Conservation (phyloP, 2,329 filamentous ascomycete genomes). For the Colletotrichum siamense region DNA sequence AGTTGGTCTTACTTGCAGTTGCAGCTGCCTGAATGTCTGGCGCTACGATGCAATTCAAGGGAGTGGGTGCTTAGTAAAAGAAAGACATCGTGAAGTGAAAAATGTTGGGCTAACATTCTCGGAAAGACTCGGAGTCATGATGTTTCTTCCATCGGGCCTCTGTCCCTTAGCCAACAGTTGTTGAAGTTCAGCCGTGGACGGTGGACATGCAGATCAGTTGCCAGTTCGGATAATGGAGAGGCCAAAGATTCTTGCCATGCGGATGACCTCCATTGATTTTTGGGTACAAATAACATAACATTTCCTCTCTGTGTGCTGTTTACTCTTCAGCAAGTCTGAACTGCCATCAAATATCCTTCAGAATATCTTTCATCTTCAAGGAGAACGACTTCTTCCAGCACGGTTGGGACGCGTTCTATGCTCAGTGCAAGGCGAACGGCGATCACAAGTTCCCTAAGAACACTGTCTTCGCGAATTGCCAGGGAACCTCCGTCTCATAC, state of each 20-base stretch:
- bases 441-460: neutral
- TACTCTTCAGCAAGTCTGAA: neutral
- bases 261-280: neutral
- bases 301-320: neutral
- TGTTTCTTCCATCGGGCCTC: neutral
- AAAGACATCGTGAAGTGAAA: neutral
- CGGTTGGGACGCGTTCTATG: neutral
- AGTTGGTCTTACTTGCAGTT: neutral
- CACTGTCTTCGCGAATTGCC: neutral
- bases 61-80: neutral
- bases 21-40: neutral
- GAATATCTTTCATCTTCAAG: neutral
- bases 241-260: neutral
- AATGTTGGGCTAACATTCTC: fast-evolving
- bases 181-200: neutral
- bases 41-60: neutral
- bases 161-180: neutral
- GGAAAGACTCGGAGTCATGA: neutral
- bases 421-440: neutral
- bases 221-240: neutral
- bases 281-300: neutral
- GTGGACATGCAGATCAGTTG: fast-evolving
- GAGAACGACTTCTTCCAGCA: neutral
- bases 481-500: neutral
- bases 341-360: neutral